Evolutionary conservation across 805 yeast species (phyloP), one percentile per base, ranked within the genome.

Genomic region (Saccharomycopsis fermentans): DNA sequence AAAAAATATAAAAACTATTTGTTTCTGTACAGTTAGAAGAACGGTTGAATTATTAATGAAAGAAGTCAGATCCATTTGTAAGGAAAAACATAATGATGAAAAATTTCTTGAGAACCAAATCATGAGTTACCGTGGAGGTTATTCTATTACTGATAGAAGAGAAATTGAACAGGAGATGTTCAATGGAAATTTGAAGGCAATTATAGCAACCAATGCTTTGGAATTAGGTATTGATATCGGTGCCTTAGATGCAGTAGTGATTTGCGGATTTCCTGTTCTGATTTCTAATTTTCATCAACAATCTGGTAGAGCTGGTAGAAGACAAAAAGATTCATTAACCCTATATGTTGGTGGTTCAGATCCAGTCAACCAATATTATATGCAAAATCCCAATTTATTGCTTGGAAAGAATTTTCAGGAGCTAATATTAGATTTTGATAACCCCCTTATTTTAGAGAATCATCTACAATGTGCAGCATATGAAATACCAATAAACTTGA

Each of bases 201-300:
- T 95, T 29, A 82, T 94, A 4, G 92, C 99, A 0, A 94, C 99
- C 0, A 90, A 91, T 70, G 99, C 99, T 0, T 73, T 94, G 59
- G 99, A 94, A 67, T 77, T 94, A 54, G 99, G 99, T 60, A 88
- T 94, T 55, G 99, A 94, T 74, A 86, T 94, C 62, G 96, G 98
- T 55, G 87, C 86, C 14, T 74, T 94, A 53, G 99, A 94, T 70
- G 90, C 96, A 0, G 98, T 91, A 0, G 72, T 94, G 1, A 82
- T 90, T 73, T 89, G 96, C 66, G 98, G 98, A 0, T 94, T 94
- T 63, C 99, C 99, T 0, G 74, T 82, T 21, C 87, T 96, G 56
- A 77, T 90, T 60, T 84, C 95, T 55, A 90, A 90, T 62, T 81
- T 94, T 67, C 89, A 91, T 65, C 99, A 94, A 71, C 99, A 94